Base-by-base conservation (phyloP, 345 rosid species). In the Clausena lansium region DNA sequence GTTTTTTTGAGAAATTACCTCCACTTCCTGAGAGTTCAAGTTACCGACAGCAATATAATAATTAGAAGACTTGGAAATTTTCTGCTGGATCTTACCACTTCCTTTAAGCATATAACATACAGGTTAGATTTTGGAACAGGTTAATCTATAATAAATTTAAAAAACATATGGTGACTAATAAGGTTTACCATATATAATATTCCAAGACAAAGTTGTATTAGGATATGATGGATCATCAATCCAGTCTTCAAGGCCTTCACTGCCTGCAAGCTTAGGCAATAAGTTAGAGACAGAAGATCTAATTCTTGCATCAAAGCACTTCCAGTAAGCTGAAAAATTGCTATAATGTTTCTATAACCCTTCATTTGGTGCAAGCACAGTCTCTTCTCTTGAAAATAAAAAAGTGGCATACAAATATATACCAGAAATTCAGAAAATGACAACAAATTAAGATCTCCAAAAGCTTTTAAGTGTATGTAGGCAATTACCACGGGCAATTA, bases 131-230 rank as follows among this genome's bases (percentile, higher is more conserved):
- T 58, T 60, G 76, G 71, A 35, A 33, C 50, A 15, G 9, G 30
- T 58, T 35, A 71, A 27, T 39, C 66, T 22, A 71, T 58, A 52
- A 24, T 38, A 39, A 19, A 55, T 9, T 11, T 25, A 76, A 33
- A 28, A 38, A 19, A 8, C 19, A 61, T 25, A 24, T n/a, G 8
- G 36, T 76, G 47, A 60, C 9, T 22, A 61, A 19, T 45, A 24
- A 69, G 19, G 32, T 41, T 61, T 77, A 89, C 92, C 92, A 36
- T 76, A 0, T 15, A 91, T 84, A 20, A 89, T 86, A 72, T 86
- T 86, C 91, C 92, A 87, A 9, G 94, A 91, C 75, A 91, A 77
- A 74, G 90, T 87, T 81, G 85, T 55, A 69, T 83, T 86, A 24
- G 92, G 87, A 76, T 86, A 78, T 20, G 94, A 87, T 57, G 90